Conservation (phyloP, 192 early-diverging fungal genomes). For the Pilobolus umbonatus region DNA sequence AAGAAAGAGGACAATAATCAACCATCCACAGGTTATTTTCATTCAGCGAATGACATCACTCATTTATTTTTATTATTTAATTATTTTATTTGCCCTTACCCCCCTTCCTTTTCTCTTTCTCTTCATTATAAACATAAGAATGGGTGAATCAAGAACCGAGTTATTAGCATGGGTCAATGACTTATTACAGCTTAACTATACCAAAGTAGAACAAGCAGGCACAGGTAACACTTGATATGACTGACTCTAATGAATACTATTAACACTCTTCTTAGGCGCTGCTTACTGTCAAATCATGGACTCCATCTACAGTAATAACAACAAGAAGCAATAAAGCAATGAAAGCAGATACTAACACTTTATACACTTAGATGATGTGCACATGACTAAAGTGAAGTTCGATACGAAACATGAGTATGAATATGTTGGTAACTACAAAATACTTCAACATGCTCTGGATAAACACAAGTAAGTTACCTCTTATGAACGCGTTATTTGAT, state of each 20-base stretch:
- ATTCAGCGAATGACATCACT: not conserved
- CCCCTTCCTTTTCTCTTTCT: not conserved
- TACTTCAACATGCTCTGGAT: constrained; percentile 84
- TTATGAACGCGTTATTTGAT: constrained; percentile 7
- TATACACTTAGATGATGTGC: constrained; percentile 58
- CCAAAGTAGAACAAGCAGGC: constrained; percentile 93
- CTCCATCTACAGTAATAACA: constrained; percentile 54
- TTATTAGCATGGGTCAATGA: constrained; percentile 95
- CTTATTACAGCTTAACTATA: constrained; percentile 84
- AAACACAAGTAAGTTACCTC: constrained; percentile 60
- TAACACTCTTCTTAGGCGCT: constrained; percentile 43
- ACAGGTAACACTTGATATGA: constrained; percentile 54
- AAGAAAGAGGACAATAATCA: not conserved
- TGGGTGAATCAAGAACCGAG: constrained; percentile 89
- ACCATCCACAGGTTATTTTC: too few species aligned
- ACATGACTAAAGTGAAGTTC: constrained; percentile 90
- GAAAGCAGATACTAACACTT: not conserved
- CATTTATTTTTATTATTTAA: not conserved
- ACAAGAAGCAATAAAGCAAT: not conserved
- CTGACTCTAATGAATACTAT: not conserved
- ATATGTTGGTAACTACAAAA: constrained; percentile 92
- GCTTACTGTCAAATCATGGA: constrained; percentile 69
- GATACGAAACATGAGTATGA: constrained; percentile 94
- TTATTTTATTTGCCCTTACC: not conserved
- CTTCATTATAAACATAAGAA: constrained; percentile 24